Evolutionary conservation across 441 rosid species (phyloP).

Genomic region (Capsella rubella): DNA sequence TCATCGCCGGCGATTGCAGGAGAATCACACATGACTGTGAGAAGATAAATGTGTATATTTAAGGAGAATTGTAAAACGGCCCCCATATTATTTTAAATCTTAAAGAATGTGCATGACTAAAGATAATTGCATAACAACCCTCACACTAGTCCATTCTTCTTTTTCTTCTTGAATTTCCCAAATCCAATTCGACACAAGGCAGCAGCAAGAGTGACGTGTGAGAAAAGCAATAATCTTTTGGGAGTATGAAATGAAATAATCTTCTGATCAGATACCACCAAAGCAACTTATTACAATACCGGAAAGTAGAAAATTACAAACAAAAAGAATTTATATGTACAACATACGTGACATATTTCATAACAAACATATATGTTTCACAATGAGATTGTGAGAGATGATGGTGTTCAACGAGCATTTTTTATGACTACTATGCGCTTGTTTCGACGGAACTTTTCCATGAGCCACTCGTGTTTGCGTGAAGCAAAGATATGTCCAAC

Average conservation of each 20-base stretch:
- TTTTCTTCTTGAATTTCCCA: neutral
- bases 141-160: neutral
- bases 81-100: conserved; percentile 4
- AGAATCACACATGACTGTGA: conserved; percentile 33
- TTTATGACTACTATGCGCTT: neutral
- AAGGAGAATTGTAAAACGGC: conserved; percentile 8
- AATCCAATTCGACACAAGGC: neutral
- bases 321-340: neutral
- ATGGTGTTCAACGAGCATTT: neutral
- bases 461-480: conserved; percentile 11
- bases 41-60: conserved; percentile 7
- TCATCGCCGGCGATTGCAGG: conserved; percentile 56
- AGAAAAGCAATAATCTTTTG: neutral
- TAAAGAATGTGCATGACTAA: neutral
- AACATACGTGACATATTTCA: neutral
- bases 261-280: neutral
- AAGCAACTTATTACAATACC: neutral
- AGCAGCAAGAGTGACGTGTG: neutral
- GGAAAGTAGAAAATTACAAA: neutral
- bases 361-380: neutral
- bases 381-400: neutral
- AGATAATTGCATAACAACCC: neutral
- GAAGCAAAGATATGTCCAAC: conserved; percentile 9
- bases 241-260: neutral
- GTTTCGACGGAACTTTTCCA: neutral